phyloP scores from a whole-genome alignment of 352 stramenopile species.

The Phytophthora multivora region DNA sequence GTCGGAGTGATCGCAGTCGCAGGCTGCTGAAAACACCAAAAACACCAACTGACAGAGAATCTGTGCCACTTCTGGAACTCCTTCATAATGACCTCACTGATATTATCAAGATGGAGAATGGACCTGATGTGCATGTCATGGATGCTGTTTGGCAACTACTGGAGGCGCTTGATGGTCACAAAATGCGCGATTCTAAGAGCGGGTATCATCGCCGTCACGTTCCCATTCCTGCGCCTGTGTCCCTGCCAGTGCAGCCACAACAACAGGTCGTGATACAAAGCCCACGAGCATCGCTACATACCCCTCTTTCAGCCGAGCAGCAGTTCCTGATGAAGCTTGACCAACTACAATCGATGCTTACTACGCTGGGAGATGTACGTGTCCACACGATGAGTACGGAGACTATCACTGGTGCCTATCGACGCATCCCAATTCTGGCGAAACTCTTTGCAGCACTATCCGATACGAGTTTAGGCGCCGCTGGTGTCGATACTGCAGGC shows the following conservation, averaged over 20 bases:
- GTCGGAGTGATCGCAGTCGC: slow-evolving; percentile 17
- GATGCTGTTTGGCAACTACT: slow-evolving; percentile 59
- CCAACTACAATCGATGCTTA: slow-evolving; percentile 61
- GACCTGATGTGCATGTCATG: slow-evolving; percentile 26
- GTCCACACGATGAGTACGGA: slow-evolving; percentile 60
- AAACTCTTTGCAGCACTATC: slow-evolving; percentile 52
- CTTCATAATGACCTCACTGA: slow-evolving; percentile 57
- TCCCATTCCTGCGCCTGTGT: background rate
- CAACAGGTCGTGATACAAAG: slow-evolving; percentile 7
- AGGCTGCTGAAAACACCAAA: slow-evolving; percentile 23
- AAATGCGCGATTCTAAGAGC: slow-evolving; percentile 34
- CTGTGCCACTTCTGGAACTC: slow-evolving; percentile 39
- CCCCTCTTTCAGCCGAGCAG: slow-evolving; percentile 53
- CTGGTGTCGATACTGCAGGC: slow-evolving; percentile 35
- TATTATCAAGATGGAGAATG: slow-evolving; percentile 57
- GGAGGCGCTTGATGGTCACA: slow-evolving; percentile 49
- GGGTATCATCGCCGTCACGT: slow-evolving; percentile 32
- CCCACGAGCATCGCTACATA: slow-evolving; percentile 21
- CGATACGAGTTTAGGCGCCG: slow-evolving; percentile 44
- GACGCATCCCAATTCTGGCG: slow-evolving; percentile 46
- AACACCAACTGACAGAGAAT: slow-evolving; percentile 12
- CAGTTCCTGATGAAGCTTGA: slow-evolving; percentile 70
- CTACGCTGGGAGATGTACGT: slow-evolving; percentile 38
- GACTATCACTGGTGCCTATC: slow-evolving; percentile 53
- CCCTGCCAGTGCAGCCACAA: background rate